Evolutionary conservation across 228 moss, liverwort and hornwort genomes (phyloP), one percentile per base, ranked within the genome.

Genomic region (Sphagnum magellanicum): DNA sequence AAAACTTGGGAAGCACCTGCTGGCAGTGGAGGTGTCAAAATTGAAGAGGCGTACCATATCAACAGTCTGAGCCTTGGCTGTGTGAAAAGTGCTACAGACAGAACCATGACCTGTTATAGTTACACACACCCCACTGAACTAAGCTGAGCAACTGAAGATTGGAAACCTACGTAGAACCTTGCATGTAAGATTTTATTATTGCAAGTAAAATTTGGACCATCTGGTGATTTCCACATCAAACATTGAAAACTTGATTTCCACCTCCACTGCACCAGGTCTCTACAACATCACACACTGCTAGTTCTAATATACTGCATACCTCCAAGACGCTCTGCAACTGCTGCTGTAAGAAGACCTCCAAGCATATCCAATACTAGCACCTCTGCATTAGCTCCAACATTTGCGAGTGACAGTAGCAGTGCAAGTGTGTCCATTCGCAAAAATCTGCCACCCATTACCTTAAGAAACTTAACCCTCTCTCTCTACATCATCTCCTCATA

Each of bases 21-120:
- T 85, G 55, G 89, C 81, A 51, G 91, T 91, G 17, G 80, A 59
- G 46, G 85, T 81, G 76, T 98, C 86, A 52, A 91, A 90, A 81
- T 98, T 98, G 77, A 98, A 88, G n/a, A 98, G 87, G 59, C 94
- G 94, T 74, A 94, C 86, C 91, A 94, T 94, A 81, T 98, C 98
- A 67, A 98, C 90, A 50, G 91, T 85, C 65, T 85, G 92, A 16
- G 84, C 81, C 81, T 86, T 94, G 68, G 76, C 74, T 15, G 92
- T 88, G 59, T 88, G 77, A 52, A 87, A 94, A 8, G 94, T 92
- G 77, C 89, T 98, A 74, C 92, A 98, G 71, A 94, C 83, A 70
- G 79, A 84, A 63, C 98, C 94, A 75, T 86, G 81, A 75, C 94
- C 98, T 98, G 83, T 9, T 13, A 32, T 32, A 3, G 32, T 2